phyloP scores from a whole-genome alignment of 2,329 filamentous ascomycete genomes.

The Talaromyces piceae region DNA sequence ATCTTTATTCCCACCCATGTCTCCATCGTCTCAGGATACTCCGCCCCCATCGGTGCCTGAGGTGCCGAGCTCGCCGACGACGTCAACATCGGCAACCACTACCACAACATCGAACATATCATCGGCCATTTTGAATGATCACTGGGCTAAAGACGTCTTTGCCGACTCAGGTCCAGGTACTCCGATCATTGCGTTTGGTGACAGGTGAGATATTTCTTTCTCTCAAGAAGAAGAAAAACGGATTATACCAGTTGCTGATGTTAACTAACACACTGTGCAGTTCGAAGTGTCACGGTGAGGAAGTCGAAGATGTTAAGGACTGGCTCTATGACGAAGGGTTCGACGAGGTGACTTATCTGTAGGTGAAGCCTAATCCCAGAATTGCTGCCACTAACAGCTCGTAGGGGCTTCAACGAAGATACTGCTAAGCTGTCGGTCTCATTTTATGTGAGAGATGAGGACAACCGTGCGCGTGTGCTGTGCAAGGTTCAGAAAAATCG shows the following conservation, averaged over 20 bases:
- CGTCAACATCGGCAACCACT: conserved; percentile 25
- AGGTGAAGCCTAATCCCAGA: conserved; percentile 13
- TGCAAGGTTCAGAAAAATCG: conserved; percentile 40
- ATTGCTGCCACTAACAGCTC: conserved; percentile 6
- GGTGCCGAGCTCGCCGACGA: conserved; percentile 27
- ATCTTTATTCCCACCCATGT: conserved; percentile 21
- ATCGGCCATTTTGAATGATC: conserved; percentile 21
- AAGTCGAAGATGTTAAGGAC: conserved; percentile 20
- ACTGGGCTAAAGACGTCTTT: conserved; percentile 39
- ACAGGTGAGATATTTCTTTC: conserved; percentile 22
- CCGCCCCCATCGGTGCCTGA: conserved; percentile 25
- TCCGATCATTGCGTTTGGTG: conserved; percentile 20
- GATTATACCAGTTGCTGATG: background rate
- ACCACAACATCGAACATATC: conserved; percentile 23
- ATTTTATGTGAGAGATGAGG: conserved; percentile 45
- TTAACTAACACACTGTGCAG: conserved; percentile 18
- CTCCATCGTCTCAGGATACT: conserved; percentile 21
- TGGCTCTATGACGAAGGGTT: conserved; percentile 28
- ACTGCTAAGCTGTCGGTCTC: conserved; percentile 38
- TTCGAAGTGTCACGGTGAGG: conserved; percentile 29
- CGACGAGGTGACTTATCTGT: conserved; percentile 33
- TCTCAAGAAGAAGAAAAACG: background rate
- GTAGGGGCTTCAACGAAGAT: conserved; percentile 39
- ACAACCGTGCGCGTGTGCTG: conserved; percentile 48
- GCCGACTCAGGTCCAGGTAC: conserved; percentile 21